phyloP scores from a whole-genome alignment of 768 basidiomycete genomes.

The Harrya chromipes region DNA sequence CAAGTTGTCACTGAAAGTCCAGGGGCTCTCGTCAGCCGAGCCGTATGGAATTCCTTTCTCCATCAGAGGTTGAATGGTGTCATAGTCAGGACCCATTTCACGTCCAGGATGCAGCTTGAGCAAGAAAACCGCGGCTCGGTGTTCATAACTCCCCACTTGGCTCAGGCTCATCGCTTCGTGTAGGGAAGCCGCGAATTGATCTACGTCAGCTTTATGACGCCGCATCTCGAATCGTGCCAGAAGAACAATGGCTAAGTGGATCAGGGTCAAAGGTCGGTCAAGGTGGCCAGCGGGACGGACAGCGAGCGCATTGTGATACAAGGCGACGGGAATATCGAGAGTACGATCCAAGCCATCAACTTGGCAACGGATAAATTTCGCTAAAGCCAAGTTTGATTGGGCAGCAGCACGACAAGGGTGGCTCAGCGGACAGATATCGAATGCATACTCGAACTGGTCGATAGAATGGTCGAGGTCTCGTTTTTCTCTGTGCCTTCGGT shows the following conservation, averaged over 20 bases:
- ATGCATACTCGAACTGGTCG: neutral
- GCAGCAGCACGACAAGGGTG: slow-evolving; percentile 5
- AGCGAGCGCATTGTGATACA: neutral
- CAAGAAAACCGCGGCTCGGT: neutral
- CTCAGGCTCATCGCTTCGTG: neutral
- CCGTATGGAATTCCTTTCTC: too few relatives aligned
- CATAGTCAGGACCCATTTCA: neutral
- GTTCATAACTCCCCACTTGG: neutral
- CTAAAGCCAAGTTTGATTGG: slow-evolving; percentile 1
- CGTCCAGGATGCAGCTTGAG: neutral
- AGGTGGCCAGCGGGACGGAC: neutral
- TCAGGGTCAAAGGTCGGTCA: neutral
- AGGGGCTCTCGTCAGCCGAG: too few relatives aligned
- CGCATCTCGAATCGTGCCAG: neutral
- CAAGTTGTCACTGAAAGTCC: too few relatives aligned
- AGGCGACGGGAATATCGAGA: neutral
- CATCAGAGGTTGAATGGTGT: too few relatives aligned
- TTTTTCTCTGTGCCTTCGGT: neutral
- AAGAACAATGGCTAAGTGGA: neutral
- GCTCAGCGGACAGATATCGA: neutral
- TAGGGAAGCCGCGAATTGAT: neutral
- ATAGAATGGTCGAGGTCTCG: neutral
- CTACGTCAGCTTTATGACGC: neutral
- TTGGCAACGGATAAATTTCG: neutral
- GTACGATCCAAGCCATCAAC: neutral